Base-by-base conservation (phyloP, 2,329 filamentous ascomycete species). In the Simplicillium sp. region DNA sequence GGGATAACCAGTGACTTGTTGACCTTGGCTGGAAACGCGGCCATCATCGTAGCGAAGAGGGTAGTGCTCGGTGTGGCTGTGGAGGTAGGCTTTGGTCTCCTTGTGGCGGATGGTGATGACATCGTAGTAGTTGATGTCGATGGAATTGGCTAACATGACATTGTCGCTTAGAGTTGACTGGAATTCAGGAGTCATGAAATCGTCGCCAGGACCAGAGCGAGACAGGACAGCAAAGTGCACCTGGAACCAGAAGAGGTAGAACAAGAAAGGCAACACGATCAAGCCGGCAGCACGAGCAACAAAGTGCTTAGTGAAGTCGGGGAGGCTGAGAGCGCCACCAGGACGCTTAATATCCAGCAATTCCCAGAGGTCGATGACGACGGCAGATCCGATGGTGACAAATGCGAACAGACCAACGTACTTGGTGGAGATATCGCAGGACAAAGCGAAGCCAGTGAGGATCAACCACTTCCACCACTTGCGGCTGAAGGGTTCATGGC, bases 401-500 rank as follows among this genome's bases (percentile, higher is more conserved):
- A 98, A 98, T 56, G 89, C 94, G 64, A 98, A 98, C 32, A 86
- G 73, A 53, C 92, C 92, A 44, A 98, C 89, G 52, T 98, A 98
- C 70, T 98, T 98, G 61, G 87, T 94, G 41, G 92, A 97, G 54
- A 98, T 97, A 59, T 96, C 92, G 60, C 90, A 97, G 59, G 89
- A 96, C 59, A 98, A 75, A 45, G 83, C 83, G 59, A 98, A 90
- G 45, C 92, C 92, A 7, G 92, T 98, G 54, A 97, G 66, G 47
- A 98, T 79, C 44, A 98, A 77, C 92, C 92, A 98, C 66, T 98
- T 98, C 92, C 92, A 98, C 92, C 92, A 98, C 67, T 98, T 97
- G 46, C 88, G 79, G 45, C 84, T 80, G 61, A 98, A 98, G 3
- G 92, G 75, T 49, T 81, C 75, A 54, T 97, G 89, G 52, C 92